Evolutionary conservation across 116 monocot genomes (phyloP).

Genomic region (Posidonia oceanica): DNA sequence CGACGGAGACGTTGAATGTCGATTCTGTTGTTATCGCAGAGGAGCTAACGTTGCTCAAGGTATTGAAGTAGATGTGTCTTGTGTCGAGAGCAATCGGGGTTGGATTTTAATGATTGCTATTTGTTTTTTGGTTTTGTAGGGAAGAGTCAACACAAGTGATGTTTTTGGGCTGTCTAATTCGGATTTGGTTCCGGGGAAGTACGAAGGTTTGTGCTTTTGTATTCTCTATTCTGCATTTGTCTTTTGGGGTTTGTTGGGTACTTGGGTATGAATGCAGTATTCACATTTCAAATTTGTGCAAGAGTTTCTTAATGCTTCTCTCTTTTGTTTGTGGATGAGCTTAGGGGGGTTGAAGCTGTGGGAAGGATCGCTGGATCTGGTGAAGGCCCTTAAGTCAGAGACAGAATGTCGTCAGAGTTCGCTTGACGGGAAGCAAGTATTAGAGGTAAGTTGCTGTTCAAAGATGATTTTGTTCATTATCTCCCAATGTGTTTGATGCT

Average conservation of each 20-base stretch:
- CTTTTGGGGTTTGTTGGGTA: no score
- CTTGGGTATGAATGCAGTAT: no score
- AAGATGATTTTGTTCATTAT: no score
- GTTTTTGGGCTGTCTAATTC: conserved; percentile 80
- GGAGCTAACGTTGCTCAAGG: conserved; percentile 60
- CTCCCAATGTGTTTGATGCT: no score
- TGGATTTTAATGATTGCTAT: neutral
- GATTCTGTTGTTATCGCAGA: conserved; percentile 47
- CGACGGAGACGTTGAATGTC: conserved; percentile 11
- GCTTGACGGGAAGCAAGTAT: conserved; percentile 53
- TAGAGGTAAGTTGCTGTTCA: conserved; percentile 41
- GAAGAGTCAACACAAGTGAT: conserved; percentile 78
- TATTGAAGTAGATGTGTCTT: conserved; percentile 3
- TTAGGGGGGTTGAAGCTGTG: conserved; percentile 87
- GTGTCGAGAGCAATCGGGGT: neutral
- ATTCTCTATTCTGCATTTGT: neutral
- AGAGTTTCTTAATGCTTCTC: neutral
- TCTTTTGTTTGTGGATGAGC: neutral
- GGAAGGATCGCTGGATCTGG: conserved; percentile 79
- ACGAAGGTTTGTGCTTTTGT: conserved; percentile 49
- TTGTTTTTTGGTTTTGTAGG: conserved; percentile 25
- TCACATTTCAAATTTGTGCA: neutral
- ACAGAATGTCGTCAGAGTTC: conserved; percentile 19
- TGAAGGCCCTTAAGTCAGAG: conserved; percentile 41
- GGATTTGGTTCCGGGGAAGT: conserved; percentile 80